Base-by-base conservation (phyloP, 2,329 filamentous ascomycete species). In the Neofusicoccum umdonicola region DNA sequence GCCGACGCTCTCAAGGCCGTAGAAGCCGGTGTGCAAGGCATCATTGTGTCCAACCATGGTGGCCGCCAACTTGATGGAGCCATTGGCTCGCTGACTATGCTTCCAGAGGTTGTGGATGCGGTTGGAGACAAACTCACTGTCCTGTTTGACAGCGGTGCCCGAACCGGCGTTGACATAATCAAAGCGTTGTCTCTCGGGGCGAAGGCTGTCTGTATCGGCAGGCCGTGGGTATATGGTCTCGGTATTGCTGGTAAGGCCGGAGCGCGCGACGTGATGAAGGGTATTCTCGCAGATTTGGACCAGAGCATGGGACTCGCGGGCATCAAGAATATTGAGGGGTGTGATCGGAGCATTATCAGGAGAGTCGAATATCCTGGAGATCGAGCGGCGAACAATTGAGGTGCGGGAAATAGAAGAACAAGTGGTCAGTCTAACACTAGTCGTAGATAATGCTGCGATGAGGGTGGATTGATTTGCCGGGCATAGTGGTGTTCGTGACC, bases 221-320 rank as follows among this genome's bases (percentile, higher is more conserved):
- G 86, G 63, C 85, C 86, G 4, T 84, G 81, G 22, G 80, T 88
- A 13, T 88, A 87, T 70, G 85, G 85, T 0, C 73, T 88, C 13
- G 82, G 80, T 2, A 79, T 87, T 22, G 82, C 79, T 4, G 86
- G 86, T 4, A 80, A 82, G 69, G 77, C 81, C 45, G 86, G 87
- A 9, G 86, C 84, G 1, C 81, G 80, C 66, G 69, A 73, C 62
- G 72, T 73, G 34, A 52, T 73, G 44, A 62, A 63, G 58, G 54
- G 62, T 1, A 39, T 67, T 9, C 48, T 66, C 13, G 66, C 60
- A 8, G 65, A 67, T 44, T 44, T 74, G 27, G 71, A 74, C 57
- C 61, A 71, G 62, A 73, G 69, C 7, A 42, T 72, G 63, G 71
- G 72, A 58, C 45, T 73, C 47, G 66, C 67, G 12, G 72, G 71